These are phyloP conservation scores for Kalanchoe fedtschenkoi DNA, from an alignment of 164 flowering plant species.

Conservation along the genomic window DNA sequence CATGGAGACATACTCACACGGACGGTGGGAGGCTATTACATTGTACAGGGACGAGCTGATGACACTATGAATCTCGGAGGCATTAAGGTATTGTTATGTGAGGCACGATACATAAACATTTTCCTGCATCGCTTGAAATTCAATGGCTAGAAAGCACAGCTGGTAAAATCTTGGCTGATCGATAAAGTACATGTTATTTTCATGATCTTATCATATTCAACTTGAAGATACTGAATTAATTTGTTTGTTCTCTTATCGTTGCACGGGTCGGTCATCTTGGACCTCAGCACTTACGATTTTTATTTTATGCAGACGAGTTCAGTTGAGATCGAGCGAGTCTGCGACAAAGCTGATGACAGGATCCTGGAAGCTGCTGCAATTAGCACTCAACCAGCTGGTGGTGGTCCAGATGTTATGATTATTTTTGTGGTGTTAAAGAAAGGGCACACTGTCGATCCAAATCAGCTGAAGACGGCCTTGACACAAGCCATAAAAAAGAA, in stretches of 20 bases:
- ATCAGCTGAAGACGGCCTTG: constrained; percentile 44
- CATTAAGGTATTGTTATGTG: constrained; percentile 51
- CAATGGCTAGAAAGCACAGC: no score
- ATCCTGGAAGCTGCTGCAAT: constrained; percentile 81
- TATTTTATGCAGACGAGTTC: constrained; percentile 69
- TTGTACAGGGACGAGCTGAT: constrained; percentile 88
- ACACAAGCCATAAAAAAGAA: constrained; percentile 65
- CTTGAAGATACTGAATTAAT: not conserved
- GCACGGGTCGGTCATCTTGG: not conserved
- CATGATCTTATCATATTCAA: no score
- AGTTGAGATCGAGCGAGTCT: constrained; percentile 84
- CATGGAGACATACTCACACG: constrained; percentile 86
- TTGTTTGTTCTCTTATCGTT: no score
- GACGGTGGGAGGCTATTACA: constrained; percentile 58
- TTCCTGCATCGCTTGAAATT: not conserved
- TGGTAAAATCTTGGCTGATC: no score
- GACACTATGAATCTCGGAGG: constrained; percentile 99
- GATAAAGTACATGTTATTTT: no score
- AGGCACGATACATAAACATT: not conserved
- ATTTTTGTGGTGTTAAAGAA: constrained; percentile 63
- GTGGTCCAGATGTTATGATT: constrained; percentile 78
- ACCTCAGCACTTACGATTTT: not conserved
- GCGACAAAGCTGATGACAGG: constrained; percentile 54
- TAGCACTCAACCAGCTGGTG: constrained; percentile 42
- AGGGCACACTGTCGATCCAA: constrained; percentile 28